These are phyloP conservation scores for Aspergillus melleus DNA, from an alignment of 2,329 filamentous ascomycete genomes.

Conservation along the genomic window DNA sequence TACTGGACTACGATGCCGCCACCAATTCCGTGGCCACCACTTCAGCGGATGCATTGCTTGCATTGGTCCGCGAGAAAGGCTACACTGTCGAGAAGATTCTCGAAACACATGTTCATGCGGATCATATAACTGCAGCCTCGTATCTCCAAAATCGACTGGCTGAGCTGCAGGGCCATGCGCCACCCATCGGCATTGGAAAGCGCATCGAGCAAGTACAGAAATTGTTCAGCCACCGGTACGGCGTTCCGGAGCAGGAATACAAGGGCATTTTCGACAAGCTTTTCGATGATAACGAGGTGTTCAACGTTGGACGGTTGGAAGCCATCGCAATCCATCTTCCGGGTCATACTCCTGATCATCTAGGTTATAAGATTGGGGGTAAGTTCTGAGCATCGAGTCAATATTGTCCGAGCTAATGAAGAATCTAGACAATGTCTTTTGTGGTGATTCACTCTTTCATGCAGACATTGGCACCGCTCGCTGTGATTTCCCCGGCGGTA, in stretches of 20 bases:
- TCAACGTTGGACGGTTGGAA: conserved; percentile 52
- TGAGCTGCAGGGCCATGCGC: conserved; percentile 36
- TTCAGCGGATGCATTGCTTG: conserved; percentile 55
- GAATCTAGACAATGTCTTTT: conserved; percentile 49
- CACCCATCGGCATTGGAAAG: conserved; percentile 58
- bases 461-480: conserved; percentile 54
- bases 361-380: conserved; percentile 60
- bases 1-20: conserved; percentile 57
- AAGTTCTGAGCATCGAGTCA: background rate
- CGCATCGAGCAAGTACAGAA: conserved; percentile 57
- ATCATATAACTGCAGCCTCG: conserved; percentile 60
- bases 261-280: conserved; percentile 53
- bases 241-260: conserved; percentile 47
- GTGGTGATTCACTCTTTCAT: conserved; percentile 56
- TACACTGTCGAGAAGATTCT: conserved; percentile 57
- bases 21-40: conserved; percentile 49
- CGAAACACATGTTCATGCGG: conserved; percentile 57
- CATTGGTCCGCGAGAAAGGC: conserved; percentile 42
- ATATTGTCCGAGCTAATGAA: background rate
- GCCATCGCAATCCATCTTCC: conserved; percentile 59
- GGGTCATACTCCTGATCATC: conserved; percentile 63
- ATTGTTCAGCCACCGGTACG: conserved; percentile 54
- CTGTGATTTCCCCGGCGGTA: conserved; percentile 58
- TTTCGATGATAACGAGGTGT: conserved; percentile 57
- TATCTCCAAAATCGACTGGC: conserved; percentile 55